Evolutionary conservation across 1,284 basidiomycete species (phyloP).

Genomic region (Lentinula novae-zelandiae): DNA sequence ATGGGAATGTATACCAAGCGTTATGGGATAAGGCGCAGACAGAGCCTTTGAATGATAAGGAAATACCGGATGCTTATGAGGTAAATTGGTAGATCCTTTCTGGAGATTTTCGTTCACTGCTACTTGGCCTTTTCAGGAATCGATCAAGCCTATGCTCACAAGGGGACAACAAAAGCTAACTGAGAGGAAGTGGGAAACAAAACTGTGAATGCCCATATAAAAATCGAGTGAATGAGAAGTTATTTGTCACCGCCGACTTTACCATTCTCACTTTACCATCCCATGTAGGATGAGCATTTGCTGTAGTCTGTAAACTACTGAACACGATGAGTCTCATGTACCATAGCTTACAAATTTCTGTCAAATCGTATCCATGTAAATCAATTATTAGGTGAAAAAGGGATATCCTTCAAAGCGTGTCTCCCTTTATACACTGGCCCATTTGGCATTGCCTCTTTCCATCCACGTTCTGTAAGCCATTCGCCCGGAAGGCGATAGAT

Average conservation of each 20-base stretch:
- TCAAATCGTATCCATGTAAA: no score
- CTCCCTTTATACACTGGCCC: not conserved
- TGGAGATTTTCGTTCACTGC: not conserved
- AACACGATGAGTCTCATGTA: no score
- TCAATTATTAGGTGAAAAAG: not conserved
- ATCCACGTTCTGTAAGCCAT: not conserved
- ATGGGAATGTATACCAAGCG: slow-evolving; percentile 68
- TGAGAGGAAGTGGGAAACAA: not conserved
- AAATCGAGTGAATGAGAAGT: no score
- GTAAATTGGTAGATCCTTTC: slow-evolving; percentile 27
- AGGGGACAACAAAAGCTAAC: slow-evolving; percentile 36
- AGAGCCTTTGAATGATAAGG: slow-evolving; percentile 61
- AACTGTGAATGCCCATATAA: not conserved
- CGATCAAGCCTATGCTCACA: slow-evolving; percentile 45
- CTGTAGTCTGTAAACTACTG: no score
- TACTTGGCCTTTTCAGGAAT: slow-evolving; percentile 27
- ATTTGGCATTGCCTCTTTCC: not conserved
- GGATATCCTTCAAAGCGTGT: not conserved
- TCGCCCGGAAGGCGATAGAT: slow-evolving; percentile 1
- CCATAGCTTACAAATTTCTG: no score
- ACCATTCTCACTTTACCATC: no score
- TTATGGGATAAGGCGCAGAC: slow-evolving; percentile 61
- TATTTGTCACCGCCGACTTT: no score
- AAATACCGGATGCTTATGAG: slow-evolving; percentile 51
- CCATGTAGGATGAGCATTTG: no score